Evolutionary conservation across 1,284 basidiomycete species (phyloP), one percentile per base, ranked within the genome.

Genomic region (Apiotrichum gamsii): DNA sequence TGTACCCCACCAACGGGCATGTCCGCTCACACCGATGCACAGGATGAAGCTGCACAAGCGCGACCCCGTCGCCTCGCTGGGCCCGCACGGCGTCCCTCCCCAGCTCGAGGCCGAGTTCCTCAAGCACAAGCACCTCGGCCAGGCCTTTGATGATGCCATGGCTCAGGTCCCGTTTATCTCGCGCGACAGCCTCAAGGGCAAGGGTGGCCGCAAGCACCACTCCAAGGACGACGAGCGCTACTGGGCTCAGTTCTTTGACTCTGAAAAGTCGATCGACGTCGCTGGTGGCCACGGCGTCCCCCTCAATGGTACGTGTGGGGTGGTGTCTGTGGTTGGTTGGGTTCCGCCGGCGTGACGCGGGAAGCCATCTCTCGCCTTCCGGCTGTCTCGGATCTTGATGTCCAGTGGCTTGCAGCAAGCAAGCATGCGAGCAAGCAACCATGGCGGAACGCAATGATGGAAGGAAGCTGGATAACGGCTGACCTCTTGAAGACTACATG

Each of bases 251-350:
- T 66, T 70, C 61, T 49, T 69, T 34, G 65, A 71, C 25, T 65
- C 72, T 43, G 57, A 62, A 52, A 84, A 58, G 67, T 76, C 56
- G 41, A 23, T 35, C 15, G 37, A 43, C 20, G 62, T 80, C 55
- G 81, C 85, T 54, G 85, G 82, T 48, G 90, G 90, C 32, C 94
- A 98, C 72, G 75, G 76, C 42, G 88, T 97, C 38, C 94, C 94
- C 51, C n/a, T n/a, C n/a, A n/a, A n/a, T n/a, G n/a, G n/a, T n/a
- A n/a, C n/a, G n/a, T n/a, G n/a, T n/a, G n/a, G n/a, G n/a, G n/a
- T n/a, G n/a, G n/a, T n/a, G n/a, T n/a, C n/a, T n/a, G n/a, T n/a
- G n/a, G n/a, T n/a, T n/a, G n/a, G n/a, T n/a, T n/a, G n/a, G n/a
- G n/a, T n/a, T n/a, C n/a, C n/a, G n/a, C n/a, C n/a, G n/a, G n/a